phyloP scores from a whole-genome alignment of 345 rosid genomes.

The Aegle marmelos region DNA sequence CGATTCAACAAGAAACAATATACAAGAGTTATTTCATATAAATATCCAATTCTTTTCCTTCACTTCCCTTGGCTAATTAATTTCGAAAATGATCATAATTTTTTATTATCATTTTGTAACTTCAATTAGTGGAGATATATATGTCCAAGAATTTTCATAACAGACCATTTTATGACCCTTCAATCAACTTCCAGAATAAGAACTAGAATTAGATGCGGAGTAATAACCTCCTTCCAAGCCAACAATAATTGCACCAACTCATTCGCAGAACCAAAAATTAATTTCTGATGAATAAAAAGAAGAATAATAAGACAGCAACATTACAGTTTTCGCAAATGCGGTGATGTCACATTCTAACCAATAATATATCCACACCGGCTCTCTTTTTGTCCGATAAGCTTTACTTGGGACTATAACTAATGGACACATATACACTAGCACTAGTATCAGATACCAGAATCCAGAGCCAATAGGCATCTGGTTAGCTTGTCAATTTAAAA shows the following conservation, averaged over 20 bases:
- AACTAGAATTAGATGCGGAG: neutral
- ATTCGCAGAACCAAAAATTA: neutral
- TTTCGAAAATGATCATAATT: too few relatives aligned
- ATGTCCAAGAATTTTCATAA: neutral
- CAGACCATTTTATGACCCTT: neutral
- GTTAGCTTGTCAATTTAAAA: neutral
- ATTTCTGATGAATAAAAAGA: too few relatives aligned
- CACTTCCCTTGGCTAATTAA: neutral
- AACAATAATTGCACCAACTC: neutral
- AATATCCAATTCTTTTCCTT: neutral
- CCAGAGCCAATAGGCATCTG: neutral
- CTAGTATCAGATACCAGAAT: neutral
- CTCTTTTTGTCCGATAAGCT: neutral
- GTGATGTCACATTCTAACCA: neutral
- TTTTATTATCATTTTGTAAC: neutral
- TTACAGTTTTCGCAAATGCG: neutral
- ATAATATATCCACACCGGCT: neutral
- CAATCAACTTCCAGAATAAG: neutral
- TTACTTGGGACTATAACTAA: neutral
- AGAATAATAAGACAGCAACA: neutral
- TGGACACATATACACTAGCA: neutral
- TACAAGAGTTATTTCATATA: too few relatives aligned
- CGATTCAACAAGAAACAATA: too few relatives aligned
- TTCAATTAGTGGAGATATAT: neutral
- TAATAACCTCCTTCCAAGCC: neutral